Base-by-base conservation (phyloP, 1,284 basidiomycete genomes). In the Trichosporon sp. region DNA sequence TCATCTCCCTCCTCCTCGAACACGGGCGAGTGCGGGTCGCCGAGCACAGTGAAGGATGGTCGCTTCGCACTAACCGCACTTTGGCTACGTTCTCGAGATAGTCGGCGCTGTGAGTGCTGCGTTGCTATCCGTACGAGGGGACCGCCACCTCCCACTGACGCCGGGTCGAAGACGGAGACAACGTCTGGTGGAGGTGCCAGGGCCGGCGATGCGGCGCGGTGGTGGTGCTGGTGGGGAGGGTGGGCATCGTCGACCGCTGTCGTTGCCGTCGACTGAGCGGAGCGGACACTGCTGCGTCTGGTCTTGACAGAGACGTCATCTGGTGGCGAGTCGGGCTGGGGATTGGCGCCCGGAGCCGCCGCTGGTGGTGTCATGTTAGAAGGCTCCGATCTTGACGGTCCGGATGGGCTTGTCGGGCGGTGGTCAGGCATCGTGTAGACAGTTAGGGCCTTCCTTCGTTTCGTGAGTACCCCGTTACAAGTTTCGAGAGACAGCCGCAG, bases 61-160 rank as follows among this genome's bases (percentile, higher is more conserved):
- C 65, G 56, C n/a, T 23, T 34, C 9, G 34, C 18, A 3, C 56
- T 66, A 11, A 11, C 56, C 6, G 35, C 42, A 13, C 62, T 25
- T 23, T n/a, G 32, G 21, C 32, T 62, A 9, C 60, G 60, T 1
- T 11, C 2, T 8, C n/a, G 32, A 8, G 21, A n/a, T 4, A 64
- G n/a, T 4, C 35, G 34, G 11, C 69, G 69, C 34, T 63, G 38
- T 3, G 71, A 68, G 67, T 76, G 72, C 23, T 73, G 74, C 0
- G 78, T 76, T 4, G 76, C 76, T 34, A 79, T 77, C 23, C 78
- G 73, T 44, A 69, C 70, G 8, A 79, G 70, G 0, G 78, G 78
- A 4, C 78, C 78, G 13, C 78, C 78, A 5, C 78, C 78, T 18
- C 78, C 78, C 1, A 71, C 75, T 1, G 73, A 73, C 12, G 78